Evolutionary conservation across 208 protist species (phyloP), one percentile per base, ranked within the genome.

Genomic region (Trypanosoma caninum): DNA sequence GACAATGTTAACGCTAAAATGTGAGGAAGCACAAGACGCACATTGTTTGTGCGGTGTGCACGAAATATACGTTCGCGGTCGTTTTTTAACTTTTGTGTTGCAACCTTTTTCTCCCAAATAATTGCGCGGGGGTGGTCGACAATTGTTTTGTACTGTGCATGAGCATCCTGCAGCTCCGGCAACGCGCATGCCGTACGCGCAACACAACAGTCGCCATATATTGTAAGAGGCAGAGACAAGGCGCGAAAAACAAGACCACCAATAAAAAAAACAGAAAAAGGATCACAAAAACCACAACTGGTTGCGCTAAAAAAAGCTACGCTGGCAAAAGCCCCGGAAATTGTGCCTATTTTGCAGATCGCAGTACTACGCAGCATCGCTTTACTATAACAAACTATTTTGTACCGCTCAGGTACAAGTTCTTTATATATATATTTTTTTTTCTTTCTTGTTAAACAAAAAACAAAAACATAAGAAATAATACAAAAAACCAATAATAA

Each of bases 151-250:
- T 91, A 95, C 42, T 77, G 54, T 30, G 74, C 55, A 60, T 87
- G 55, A 9, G 86, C 84, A 2, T 78, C 74, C 47, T 85, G 80
- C 58, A 95, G 71, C 65, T 91, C 82, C 7, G 89, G 86, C 38
- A 85, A 50, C 13, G 86, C 89, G 35, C 57, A 50, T 1, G 84
- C 84, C 8, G 75, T 59, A 4, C 84, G 78, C 7, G 69, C 47
- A n/a, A 95, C 64, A 56, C 79, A 89, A 25, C 75, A 72, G 48
- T 95, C 86, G 42, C 89, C 89, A 75, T 95, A 95, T 22, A 93
- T 62, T 38, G 76, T 84, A 8, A 62, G 47, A 4, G 82, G 79
- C 20, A 95, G 51, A 0, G 77, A 81, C 34, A 69, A 22, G 3
- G 46, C 59, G 31, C 83, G 85, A 44, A 86, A 82, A 44, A 91